Evolutionary conservation across 2,329 filamentous ascomycete genomes (phyloP).

Genomic region (Talaromyces sp.): DNA sequence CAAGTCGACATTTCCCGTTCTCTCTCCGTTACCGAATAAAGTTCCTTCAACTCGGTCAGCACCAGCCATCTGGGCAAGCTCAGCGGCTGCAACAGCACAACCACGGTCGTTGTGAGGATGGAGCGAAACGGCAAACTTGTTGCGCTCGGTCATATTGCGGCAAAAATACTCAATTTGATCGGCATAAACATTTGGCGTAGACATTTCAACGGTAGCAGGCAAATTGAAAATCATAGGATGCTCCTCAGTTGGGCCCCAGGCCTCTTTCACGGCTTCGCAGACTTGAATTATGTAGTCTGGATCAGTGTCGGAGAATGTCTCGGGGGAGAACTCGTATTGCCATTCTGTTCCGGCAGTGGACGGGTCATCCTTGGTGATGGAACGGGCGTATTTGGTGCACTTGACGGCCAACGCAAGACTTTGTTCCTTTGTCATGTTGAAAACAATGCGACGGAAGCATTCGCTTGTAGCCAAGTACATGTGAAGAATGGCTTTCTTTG

Average conservation of each 20-base stretch:
- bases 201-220: slow-evolving; percentile 91
- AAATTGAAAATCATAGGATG: slow-evolving; percentile 94
- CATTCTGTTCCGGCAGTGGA: slow-evolving; percentile 54
- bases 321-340: slow-evolving; percentile 50
- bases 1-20: slow-evolving; percentile 92
- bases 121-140: slow-evolving; percentile 83
- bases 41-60: slow-evolving; percentile 93
- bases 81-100: slow-evolving; percentile 82
- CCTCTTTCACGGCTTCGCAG: slow-evolving; percentile 89
- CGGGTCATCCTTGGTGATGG: slow-evolving; percentile 79
- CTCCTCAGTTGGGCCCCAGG: slow-evolving; percentile 78
- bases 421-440: slow-evolving; percentile 80
- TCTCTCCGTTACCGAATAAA: slow-evolving; percentile 89
- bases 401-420: slow-evolving; percentile 76
- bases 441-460: slow-evolving; percentile 90
- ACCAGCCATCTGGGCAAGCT: slow-evolving; percentile 93
- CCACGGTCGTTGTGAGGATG: slow-evolving; percentile 95
- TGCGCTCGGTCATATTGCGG: slow-evolving; percentile 73
- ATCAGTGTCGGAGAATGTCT: slow-evolving; percentile 80
- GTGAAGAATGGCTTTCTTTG: slow-evolving; percentile 92
- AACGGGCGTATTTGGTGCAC: slow-evolving; percentile 81
- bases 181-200: slow-evolving; percentile 91
- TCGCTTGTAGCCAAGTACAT: slow-evolving; percentile 95
- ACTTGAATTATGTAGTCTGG: slow-evolving; percentile 78
- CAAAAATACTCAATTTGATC: slow-evolving; percentile 98